Evolutionary conservation across 306 rosid genomes (phyloP).

Genomic region (Biancaea sappan): DNA sequence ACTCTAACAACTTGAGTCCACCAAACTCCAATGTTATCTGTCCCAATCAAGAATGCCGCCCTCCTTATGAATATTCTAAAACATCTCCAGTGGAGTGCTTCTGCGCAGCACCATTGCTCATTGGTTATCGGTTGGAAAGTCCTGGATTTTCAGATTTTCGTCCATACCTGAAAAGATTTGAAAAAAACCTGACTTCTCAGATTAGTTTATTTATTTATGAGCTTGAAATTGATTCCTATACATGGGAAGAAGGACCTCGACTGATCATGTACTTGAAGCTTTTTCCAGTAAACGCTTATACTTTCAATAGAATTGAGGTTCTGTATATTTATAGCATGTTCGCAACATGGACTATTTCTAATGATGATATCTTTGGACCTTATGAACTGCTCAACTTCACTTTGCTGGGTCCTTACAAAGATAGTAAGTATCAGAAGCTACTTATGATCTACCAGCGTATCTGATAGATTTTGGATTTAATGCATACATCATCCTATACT

Average conservation of each 20-base stretch:
- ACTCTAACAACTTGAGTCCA: slow-evolving; percentile 14
- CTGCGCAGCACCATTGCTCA: slow-evolving; percentile 70
- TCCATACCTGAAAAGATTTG: slow-evolving; percentile 50
- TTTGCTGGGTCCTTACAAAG: slow-evolving; percentile 51
- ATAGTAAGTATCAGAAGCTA: slow-evolving; percentile 60
- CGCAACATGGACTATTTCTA: slow-evolving; percentile 67
- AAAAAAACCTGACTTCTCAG: slow-evolving; percentile 50
- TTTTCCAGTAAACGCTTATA: slow-evolving; percentile 50
- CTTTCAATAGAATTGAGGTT: slow-evolving; percentile 64
- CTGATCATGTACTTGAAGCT: slow-evolving; percentile 67
- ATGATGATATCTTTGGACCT: slow-evolving; percentile 70
- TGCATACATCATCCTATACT: slow-evolving; percentile 2
- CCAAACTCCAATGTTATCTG: slow-evolving; percentile 44
- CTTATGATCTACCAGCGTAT: slow-evolving; percentile 19
- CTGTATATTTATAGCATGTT: slow-evolving; percentile 52
- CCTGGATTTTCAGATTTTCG: slow-evolving; percentile 74
- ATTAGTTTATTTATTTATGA: slow-evolving; percentile 46
- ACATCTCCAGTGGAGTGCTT: slow-evolving; percentile 46
- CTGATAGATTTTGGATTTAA: slow-evolving; percentile 8
- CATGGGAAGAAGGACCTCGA: slow-evolving; percentile 79
- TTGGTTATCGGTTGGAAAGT: slow-evolving; percentile 84
- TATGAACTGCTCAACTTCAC: slow-evolving; percentile 62
- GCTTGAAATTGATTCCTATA: slow-evolving; percentile 49
- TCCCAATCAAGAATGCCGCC: slow-evolving; percentile 57
- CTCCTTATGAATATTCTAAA: slow-evolving; percentile 55